Evolutionary conservation across 1,139 yeast species (phyloP).

Genomic region (Scheffersomyces cryptocercus): DNA sequence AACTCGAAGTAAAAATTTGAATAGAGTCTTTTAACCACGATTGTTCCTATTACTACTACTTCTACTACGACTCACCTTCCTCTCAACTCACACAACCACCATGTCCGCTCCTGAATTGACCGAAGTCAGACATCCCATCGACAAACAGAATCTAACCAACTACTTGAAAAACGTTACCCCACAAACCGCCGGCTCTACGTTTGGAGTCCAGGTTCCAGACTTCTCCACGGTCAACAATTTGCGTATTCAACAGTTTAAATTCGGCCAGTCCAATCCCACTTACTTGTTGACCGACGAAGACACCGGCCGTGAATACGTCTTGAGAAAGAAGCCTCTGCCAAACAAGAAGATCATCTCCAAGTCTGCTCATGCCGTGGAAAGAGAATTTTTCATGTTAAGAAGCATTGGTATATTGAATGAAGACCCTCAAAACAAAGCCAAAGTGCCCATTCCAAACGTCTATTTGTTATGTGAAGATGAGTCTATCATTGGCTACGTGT

Average conservation of each 20-base stretch:
- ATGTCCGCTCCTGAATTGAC: conserved; percentile 19
- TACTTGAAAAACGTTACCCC: conserved; percentile 8
- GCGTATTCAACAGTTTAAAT: conserved; percentile 52
- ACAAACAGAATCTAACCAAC: conserved; percentile 11
- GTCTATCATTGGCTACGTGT: conserved; percentile 48
- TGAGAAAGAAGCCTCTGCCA: conserved; percentile 64
- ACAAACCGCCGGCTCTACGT: conserved; percentile 7
- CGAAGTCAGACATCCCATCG: conserved; percentile 22
- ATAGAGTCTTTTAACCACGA: too few species aligned
- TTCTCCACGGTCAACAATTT: conserved; percentile 6
- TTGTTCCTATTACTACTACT: too few species aligned
- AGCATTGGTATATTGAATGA: conserved; percentile 42
- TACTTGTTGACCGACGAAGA: conserved; percentile 48
- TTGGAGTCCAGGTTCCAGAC: conserved; percentile 13
- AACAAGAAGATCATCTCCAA: conserved; percentile 53
- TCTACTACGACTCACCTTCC: too few species aligned
- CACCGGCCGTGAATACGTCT: conserved; percentile 45
- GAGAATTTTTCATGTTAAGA: conserved; percentile 58
- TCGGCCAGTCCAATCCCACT: conserved; percentile 72
- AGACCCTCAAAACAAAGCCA: conserved; percentile 14
- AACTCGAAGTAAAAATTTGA: too few species aligned
- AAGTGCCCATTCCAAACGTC: conserved; percentile 53
- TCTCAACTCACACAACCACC: neutral
- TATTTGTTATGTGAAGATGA: conserved; percentile 55
- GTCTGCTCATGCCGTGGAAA: conserved; percentile 66